Conservation (phyloP, 2,329 filamentous ascomycete species). For the Graphium sp. region DNA sequence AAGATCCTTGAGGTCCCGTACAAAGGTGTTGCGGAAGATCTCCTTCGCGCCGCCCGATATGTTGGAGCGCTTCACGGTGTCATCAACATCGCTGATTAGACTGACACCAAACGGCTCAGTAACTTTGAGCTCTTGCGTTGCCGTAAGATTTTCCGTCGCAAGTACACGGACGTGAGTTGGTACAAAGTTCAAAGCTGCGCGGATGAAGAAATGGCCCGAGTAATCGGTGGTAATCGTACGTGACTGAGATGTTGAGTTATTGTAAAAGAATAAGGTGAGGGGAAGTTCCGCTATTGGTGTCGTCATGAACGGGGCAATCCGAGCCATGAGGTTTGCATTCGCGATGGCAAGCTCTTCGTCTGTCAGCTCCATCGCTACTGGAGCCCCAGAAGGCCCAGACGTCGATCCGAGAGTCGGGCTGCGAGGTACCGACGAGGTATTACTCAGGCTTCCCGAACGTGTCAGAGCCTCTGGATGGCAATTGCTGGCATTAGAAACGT, state of each 20-base stretch:
- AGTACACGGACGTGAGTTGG: conserved; percentile 81
- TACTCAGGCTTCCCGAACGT: not conserved
- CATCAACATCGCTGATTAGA: conserved; percentile 92
- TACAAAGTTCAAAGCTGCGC: conserved; percentile 72
- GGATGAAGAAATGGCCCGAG: conserved; percentile 70
- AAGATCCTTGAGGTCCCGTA: conserved; percentile 67
- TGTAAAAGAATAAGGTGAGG: conserved; percentile 91
- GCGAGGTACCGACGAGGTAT: not conserved
- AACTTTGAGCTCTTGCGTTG: conserved; percentile 60
- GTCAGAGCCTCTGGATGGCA: not conserved
- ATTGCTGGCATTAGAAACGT: conserved; percentile 14
- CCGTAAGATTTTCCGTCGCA: conserved; percentile 70
- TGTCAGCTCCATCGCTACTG: conserved; percentile 42
- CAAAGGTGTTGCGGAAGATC: conserved; percentile 92
- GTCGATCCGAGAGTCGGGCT: conserved; percentile 13
- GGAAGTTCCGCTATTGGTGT: conserved; percentile 61
- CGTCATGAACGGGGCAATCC: conserved; percentile 78
- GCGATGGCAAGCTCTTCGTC: conserved; percentile 62
- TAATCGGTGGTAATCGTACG: conserved; percentile 75
- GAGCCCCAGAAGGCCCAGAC: conserved; percentile 18
- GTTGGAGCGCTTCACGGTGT: conserved; percentile 91
- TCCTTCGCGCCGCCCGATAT: conserved; percentile 77
- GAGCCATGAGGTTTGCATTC: conserved; percentile 75
- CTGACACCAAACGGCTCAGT: conserved; percentile 71
- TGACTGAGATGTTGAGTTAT: conserved; percentile 66